Evolutionary conservation across 768 basidiomycete genomes (phyloP), one percentile per base, ranked within the genome.

Genomic region (Boletales sp.): DNA sequence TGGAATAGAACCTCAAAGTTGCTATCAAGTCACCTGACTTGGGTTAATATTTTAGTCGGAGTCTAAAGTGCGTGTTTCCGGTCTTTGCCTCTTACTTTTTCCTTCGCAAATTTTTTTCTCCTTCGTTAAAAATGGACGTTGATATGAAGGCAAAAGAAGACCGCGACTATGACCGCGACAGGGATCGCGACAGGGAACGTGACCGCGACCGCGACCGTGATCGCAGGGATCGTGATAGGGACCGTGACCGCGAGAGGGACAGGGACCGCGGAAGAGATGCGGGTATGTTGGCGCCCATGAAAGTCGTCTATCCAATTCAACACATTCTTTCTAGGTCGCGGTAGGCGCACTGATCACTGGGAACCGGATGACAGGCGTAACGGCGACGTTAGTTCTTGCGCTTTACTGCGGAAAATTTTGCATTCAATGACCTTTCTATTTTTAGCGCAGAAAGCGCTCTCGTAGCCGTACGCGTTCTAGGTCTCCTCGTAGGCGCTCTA

Each of bases 121-220:
- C 38, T 39, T 18, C 21, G 54, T 55, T 66, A 24, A 24, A 61
- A 48, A 90, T 90, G 87, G 87, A 90, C 65, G 78, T 89, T 56
- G 87, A 90, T 60, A 88, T 88, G 85, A 85, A 86, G 69, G 74
- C 68, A 62, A 89, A 88, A 67, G 86, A 88, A 49, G 84, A 88
- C 54, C 69, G 74, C 8, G 85, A 86, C 40, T 85, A 86, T 52
- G 86, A 86, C 69, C 71, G 70, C 63, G 68, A 70, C 54, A 70
- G 74, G 61, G 76, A 75, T 39, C 63, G 75, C 50, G 76, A 77
- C 32, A 62, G 74, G 40, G 69, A 72, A 18, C 59, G 70, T n/a
- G 67, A 69, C 29, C 60, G 64, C 21, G 69, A 68, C 55, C 63
- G 69, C 8, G 69, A 69, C 47, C 59, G 66, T 36, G 59, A 58